A percentile compares a stretch with the other conserved stretches of the same genome.
Conservation (phyloP, 2,329 filamentous ascomycete genomes). For the Cladophialophora bantiana region DNA sequence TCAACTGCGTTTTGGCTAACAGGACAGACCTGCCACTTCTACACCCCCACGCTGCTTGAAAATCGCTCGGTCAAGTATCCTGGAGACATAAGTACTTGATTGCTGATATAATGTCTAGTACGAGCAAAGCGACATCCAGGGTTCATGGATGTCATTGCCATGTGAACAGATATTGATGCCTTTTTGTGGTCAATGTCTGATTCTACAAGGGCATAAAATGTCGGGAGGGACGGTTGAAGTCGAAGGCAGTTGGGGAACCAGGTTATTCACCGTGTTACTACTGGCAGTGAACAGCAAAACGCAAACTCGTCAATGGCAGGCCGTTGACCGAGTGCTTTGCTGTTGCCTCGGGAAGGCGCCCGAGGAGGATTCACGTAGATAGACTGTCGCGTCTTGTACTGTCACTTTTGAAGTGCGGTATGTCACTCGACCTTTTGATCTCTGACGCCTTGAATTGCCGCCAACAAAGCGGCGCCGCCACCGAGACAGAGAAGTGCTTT, state of each 20-base stretch:
- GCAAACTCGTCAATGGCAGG: not conserved
- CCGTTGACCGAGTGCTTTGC: not conserved
- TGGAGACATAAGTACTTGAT: not conserved
- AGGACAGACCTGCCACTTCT: not conserved
- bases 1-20: not conserved
- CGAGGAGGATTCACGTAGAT: constrained; percentile 24
- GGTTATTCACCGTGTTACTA: not conserved
- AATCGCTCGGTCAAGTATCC: not conserved
- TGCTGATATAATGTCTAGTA: not conserved
- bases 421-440: constrained; percentile 22
- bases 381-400: constrained; percentile 27
- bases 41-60: not conserved
- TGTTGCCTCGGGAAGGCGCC: constrained; percentile 2
- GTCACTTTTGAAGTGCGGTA: constrained; percentile 18
- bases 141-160: constrained; percentile 14
- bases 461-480: constrained; percentile 15
- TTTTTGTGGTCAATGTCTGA: constrained; percentile 23
- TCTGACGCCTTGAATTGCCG: constrained; percentile 12
- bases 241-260: not conserved
- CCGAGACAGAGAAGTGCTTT: constrained; percentile 8
- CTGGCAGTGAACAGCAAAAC: constrained; percentile 5
- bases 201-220: constrained; percentile 23
- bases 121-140: constrained; percentile 3
- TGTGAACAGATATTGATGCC: constrained; percentile 26
- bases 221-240: constrained; percentile 4